Evolutionary conservation across 1,284 basidiomycete species (phyloP), one percentile per base, ranked within the genome.

Genomic region (Hemileia vastatrix): DNA sequence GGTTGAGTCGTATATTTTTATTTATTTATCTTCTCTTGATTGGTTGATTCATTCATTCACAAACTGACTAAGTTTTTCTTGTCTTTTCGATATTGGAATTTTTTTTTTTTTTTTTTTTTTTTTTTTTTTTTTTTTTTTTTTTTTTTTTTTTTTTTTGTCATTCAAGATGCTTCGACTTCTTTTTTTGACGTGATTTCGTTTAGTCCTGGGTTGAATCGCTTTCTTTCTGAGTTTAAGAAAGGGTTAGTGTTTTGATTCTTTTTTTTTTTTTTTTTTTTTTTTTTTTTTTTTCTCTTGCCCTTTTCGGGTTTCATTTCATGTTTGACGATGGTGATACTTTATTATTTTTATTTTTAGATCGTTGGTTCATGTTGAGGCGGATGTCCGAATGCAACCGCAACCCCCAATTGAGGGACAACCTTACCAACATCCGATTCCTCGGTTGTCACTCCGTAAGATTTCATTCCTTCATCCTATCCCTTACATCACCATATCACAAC

Each of bases 311-410:
- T 44, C 19, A 13, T 4, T 18, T 44, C 8, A 44, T 44, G 43
- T 18, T 44, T 18, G 43, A n/a, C n/a, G n/a, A n/a, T n/a, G n/a
- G n/a, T n/a, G n/a, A n/a, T n/a, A n/a, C 21, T 23, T 3, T 33
- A 31, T 57, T 6, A 15, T 21, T 27, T 33, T 24, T 2, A 8
- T 32, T 36, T 40, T 5, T 48, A 58, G 57, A 32, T 58, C 57
- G 49, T 24, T 58, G 18, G 57, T 58, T 18, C 57, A 51, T 51
- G 57, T 58, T 23, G 32, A 58, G 40, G 57, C 57, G 19, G 57
- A 58, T 51, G 57, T 58, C 32, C n/a, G 57, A 51, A 58, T 58
- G 57, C 57, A 58, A 51, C 57, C 57, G 6, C 57, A 51, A 36
- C 47, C 49, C 15, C 57, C 49, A 31, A 58, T n/a, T 40, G 57